These are phyloP conservation scores for Gossypium turneri DNA, from an alignment of 345 rosid species.

Conservation along the genomic window DNA sequence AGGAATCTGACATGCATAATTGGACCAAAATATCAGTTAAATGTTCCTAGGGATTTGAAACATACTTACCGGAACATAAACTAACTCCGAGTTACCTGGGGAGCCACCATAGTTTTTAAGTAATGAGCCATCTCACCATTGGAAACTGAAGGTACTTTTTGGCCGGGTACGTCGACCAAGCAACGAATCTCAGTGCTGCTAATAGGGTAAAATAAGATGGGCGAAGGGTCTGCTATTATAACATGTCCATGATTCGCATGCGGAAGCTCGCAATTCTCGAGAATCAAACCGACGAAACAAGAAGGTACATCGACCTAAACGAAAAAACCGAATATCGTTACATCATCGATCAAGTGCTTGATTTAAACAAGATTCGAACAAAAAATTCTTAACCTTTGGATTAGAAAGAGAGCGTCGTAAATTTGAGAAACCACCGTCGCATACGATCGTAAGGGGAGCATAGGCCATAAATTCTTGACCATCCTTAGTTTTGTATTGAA, in stretches of 20 bases:
- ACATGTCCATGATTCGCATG: constrained; percentile 59
- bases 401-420: constrained; percentile 49
- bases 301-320: constrained; percentile 64
- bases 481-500: constrained; percentile 37
- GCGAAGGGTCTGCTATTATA: constrained; percentile 57
- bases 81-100: constrained; percentile 32
- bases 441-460: constrained; percentile 59
- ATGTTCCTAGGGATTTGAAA: too few species aligned
- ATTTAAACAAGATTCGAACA: neutral
- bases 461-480: constrained; percentile 32
- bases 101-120: constrained; percentile 47
- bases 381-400: constrained; percentile 33
- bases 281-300: constrained; percentile 53
- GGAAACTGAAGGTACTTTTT: constrained; percentile 56
- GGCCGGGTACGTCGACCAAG: constrained; percentile 65
- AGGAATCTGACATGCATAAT: constrained; percentile 37
- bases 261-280: constrained; percentile 68
- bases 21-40: neutral
- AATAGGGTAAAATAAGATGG: constrained; percentile 54
- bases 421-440: constrained; percentile 49
- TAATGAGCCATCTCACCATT: constrained; percentile 70
- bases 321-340: neutral
- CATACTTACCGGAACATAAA: too few species aligned
- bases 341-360: neutral
- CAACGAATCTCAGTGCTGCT: constrained; percentile 62